Evolutionary conservation across 805 yeast genomes (phyloP).

Genomic region (Jamesozyma hellenica): DNA sequence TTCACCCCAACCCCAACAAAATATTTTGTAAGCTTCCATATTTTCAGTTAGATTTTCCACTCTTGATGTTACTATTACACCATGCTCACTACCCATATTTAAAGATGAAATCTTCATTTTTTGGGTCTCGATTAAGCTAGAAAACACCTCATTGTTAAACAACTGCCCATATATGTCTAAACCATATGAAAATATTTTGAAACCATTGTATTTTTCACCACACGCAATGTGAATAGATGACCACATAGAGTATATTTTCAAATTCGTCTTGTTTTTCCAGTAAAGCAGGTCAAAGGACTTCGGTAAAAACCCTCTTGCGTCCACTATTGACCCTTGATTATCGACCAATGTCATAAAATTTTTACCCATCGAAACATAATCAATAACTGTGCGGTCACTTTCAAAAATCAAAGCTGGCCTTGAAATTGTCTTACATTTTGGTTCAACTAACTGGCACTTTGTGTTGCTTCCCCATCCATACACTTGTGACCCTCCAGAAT

Average conservation of each 20-base stretch:
- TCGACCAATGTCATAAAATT: slow-evolving; percentile 19
- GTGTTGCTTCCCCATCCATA: slow-evolving; percentile 45
- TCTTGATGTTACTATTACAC: slow-evolving; percentile 33
- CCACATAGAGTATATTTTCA: slow-evolving; percentile 50
- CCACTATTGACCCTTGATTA: slow-evolving; percentile 7
- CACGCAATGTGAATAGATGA: slow-evolving; percentile 49
- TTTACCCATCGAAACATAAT: slow-evolving; percentile 22
- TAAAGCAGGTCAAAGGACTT: slow-evolving; percentile 7
- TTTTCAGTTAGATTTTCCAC: background rate
- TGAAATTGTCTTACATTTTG: slow-evolving; percentile 11
- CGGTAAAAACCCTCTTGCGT: slow-evolving; percentile 14
- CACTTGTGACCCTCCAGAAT: slow-evolving; percentile 27
- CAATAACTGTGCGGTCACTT: slow-evolving; percentile 4
- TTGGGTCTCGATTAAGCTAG: background rate
- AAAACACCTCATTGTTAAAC: slow-evolving; percentile 17
- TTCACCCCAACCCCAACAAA: slow-evolving; percentile 98
- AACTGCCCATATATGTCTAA: slow-evolving; percentile 71
- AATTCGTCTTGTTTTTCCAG: slow-evolving; percentile 6
- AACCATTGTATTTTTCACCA: slow-evolving; percentile 1
- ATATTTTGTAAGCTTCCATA: slow-evolving; percentile 28
- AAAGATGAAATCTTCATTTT: background rate
- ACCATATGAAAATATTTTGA: slow-evolving; percentile 44
- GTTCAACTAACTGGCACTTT: slow-evolving; percentile 36
- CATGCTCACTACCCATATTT: slow-evolving; percentile 82
- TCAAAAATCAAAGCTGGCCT: slow-evolving; percentile 13